These are phyloP conservation scores for Penicillium samsonianum DNA, from an alignment of 495 filamentous ascomycete species.

Conservation along the genomic window DNA sequence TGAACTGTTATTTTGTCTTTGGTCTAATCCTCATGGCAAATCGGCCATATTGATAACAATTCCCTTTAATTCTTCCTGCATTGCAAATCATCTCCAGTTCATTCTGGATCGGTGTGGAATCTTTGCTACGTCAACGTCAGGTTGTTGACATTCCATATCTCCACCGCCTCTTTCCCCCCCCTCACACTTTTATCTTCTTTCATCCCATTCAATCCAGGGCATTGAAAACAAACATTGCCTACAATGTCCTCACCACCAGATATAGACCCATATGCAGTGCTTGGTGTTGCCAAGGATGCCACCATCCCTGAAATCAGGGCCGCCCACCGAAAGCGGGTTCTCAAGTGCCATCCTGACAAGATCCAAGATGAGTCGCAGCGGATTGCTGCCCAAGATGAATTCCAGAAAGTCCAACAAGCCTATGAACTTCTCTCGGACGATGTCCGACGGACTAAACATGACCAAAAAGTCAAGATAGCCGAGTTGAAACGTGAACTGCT, in stretches of 20 bases:
- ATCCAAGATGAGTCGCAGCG: conserved; percentile 73
- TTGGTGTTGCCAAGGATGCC: conserved; percentile 77
- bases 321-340: conserved; percentile 86
- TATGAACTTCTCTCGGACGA: conserved; percentile 91
- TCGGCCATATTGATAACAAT: conserved; percentile 6
- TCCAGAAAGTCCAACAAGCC: conserved; percentile 89
- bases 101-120: conserved; percentile 29
- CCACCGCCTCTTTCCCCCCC: conserved; percentile 20
- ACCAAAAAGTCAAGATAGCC: conserved; percentile 68
- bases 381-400: conserved; percentile 73
- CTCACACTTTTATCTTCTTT: conserved; percentile 23
- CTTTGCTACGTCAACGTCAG: conserved; percentile 21
- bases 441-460: conserved; percentile 67
- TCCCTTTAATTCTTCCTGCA: background rate
- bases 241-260: conserved; percentile 65
- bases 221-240: background rate
- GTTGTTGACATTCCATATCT: conserved; percentile 18
- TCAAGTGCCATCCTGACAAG: conserved; percentile 96
- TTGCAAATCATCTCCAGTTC: conserved; percentile 19
- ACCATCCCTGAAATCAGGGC: conserved; percentile 71
- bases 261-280: conserved; percentile 78
- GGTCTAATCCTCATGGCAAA: background rate
- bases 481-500: conserved; percentile 56
- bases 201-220: conserved; percentile 16
- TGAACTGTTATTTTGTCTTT: background rate